Conservation (phyloP, 306 rosid genomes). For the Castanea crenata region DNA sequence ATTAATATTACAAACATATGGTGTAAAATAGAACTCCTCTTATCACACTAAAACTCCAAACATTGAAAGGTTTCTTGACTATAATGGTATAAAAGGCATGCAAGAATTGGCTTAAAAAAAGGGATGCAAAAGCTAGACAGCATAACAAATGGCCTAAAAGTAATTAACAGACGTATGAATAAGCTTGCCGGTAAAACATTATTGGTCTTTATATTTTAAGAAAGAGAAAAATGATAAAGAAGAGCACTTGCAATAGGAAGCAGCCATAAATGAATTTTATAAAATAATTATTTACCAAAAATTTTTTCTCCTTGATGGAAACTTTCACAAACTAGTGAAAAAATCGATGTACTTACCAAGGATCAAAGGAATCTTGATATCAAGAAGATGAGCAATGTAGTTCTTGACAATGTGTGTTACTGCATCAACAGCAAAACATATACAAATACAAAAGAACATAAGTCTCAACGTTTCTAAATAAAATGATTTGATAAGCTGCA, state of each 20-base stretch:
- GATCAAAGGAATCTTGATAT: slow-evolving; percentile 82
- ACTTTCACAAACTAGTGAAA: background rate
- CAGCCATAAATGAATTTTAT: background rate
- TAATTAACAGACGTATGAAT: background rate
- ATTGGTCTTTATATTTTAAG: too few relatives aligned
- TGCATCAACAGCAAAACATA: slow-evolving; percentile 39
- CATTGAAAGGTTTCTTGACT: background rate
- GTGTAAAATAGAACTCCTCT: background rate
- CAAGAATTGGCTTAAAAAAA: too few relatives aligned
- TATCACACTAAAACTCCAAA: background rate
- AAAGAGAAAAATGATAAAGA: background rate
- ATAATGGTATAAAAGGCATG: background rate
- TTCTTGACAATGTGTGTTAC: slow-evolving; percentile 83
- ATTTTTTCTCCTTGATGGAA: background rate
- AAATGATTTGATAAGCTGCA: background rate
- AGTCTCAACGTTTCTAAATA: background rate
- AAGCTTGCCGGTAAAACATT: background rate
- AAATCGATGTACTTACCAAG: slow-evolving; percentile 52
- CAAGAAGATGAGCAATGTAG: slow-evolving; percentile 67
- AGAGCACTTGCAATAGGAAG: slow-evolving; percentile 1
- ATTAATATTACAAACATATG: background rate
- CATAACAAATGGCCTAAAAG: background rate
- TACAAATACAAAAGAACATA: background rate
- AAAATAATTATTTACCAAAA: background rate
- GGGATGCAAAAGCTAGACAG: background rate